Evolutionary conservation across 805 yeast species (phyloP).

Genomic region (Saccharomycopsis javanensis): DNA sequence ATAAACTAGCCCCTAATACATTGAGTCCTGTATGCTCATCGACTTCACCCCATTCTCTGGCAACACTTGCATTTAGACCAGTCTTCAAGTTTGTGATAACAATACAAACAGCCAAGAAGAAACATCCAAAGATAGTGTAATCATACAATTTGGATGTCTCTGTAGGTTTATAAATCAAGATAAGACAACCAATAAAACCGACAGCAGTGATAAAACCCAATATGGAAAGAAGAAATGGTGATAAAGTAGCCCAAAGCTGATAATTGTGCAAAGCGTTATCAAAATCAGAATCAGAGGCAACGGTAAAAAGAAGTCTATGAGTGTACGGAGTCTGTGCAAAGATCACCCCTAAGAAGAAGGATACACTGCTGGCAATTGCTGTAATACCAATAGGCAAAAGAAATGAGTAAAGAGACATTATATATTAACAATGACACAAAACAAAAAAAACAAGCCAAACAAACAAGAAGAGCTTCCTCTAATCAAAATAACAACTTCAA

Average conservation of each 20-base stretch:
- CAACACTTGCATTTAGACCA: conserved; percentile 60
- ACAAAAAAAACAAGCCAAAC: no score
- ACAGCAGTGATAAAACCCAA: conserved; percentile 52
- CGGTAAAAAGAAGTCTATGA: conserved; percentile 58
- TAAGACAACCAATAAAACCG: conserved; percentile 63
- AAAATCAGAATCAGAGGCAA: conserved; percentile 43
- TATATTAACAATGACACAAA: no score
- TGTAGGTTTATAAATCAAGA: conserved; percentile 79
- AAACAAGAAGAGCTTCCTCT: no score
- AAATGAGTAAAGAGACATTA: background rate
- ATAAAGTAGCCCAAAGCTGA: conserved; percentile 58
- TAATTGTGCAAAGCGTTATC: conserved; percentile 64
- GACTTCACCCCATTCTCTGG: conserved; percentile 91
- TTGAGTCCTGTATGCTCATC: conserved; percentile 76
- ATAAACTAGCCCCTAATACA: conserved; percentile 83
- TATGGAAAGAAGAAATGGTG: conserved; percentile 43
- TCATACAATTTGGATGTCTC: conserved; percentile 83
- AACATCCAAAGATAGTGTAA: conserved; percentile 73
- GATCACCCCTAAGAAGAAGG: conserved; percentile 73
- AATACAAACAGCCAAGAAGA: conserved; percentile 62
- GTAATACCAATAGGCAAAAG: background rate
- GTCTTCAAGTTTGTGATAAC: conserved; percentile 80
- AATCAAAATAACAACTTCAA: no score
- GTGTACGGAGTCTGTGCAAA: conserved; percentile 80
- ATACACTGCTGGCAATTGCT: conserved; percentile 21